Conservation (phyloP, 495 filamentous ascomycete genomes). For the Aspergillus steynii region DNA sequence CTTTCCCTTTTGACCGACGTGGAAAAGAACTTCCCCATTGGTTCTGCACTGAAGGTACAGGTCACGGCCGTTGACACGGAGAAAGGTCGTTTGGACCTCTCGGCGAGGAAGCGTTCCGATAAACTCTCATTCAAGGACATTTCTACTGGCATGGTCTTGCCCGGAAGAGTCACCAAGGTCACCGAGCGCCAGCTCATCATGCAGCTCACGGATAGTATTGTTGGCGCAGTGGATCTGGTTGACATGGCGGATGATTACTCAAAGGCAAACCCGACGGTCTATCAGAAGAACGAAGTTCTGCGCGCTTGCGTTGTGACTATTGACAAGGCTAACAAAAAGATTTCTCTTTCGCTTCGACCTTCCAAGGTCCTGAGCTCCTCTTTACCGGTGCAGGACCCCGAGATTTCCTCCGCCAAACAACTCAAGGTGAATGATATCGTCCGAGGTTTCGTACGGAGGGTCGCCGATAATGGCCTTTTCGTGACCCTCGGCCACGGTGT, state of each 20-base stretch:
- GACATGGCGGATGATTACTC: constrained; percentile 87
- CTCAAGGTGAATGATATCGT: constrained; percentile 77
- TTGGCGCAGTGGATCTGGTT: constrained; percentile 70
- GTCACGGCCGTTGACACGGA: constrained; percentile 74
- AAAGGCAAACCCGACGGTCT: constrained; percentile 64
- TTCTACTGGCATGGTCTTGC: constrained; percentile 73
- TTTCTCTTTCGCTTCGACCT: constrained; percentile 78
- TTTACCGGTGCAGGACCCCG: constrained; percentile 75
- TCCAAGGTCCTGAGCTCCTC: constrained; percentile 87
- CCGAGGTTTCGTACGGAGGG: constrained; percentile 84
- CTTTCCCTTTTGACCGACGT: constrained; percentile 72
- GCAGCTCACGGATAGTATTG: constrained; percentile 75
- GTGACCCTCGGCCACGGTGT: constrained; percentile 75
- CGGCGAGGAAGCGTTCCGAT: constrained; percentile 60
- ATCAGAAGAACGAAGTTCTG: constrained; percentile 80
- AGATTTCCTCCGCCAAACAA: constrained; percentile 67
- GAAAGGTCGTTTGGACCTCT: constrained; percentile 77
- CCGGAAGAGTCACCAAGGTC: constrained; percentile 80
- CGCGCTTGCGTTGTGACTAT: constrained; percentile 79
- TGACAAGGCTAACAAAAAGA: constrained; percentile 78
- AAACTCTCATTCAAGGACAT: constrained; percentile 67
- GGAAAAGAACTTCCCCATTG: constrained; percentile 81
- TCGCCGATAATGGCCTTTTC: constrained; percentile 84
- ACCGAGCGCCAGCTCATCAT: constrained; percentile 81
- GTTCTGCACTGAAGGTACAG: constrained; percentile 76